Evolutionary conservation across 2,329 filamentous ascomycete species (phyloP).

Genomic region (Leptographium radiaticola): DNA sequence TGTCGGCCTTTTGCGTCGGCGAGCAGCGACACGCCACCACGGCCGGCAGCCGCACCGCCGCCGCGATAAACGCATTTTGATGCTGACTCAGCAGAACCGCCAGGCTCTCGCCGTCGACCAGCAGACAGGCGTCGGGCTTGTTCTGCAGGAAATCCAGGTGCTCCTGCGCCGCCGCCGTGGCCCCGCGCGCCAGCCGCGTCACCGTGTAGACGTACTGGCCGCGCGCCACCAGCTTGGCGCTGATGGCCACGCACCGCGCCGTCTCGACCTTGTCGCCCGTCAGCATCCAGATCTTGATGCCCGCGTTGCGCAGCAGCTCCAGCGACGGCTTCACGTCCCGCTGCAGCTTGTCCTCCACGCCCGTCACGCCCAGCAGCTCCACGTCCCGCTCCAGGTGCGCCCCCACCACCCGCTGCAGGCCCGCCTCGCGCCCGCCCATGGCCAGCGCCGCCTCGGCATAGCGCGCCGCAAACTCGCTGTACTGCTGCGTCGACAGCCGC

Average conservation of each 20-base stretch:
- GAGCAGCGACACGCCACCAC: conserved; percentile 96
- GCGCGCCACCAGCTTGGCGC: conserved; percentile 81
- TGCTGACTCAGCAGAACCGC: conserved; percentile 73
- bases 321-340: conserved; percentile 90
- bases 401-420: conserved; percentile 68
- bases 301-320: conserved; percentile 88
- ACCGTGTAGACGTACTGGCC: conserved; percentile 96
- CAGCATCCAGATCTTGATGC: conserved; percentile 99
- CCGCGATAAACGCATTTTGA: conserved; percentile 70
- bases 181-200: conserved; percentile 64
- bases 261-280: conserved; percentile 98
- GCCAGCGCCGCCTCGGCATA: conserved; percentile 72
- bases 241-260: conserved; percentile 88
- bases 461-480: conserved; percentile 61
- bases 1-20: conserved; percentile 90
- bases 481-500: conserved; percentile 64
- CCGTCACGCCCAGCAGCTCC: conserved; percentile 91
- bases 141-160: conserved; percentile 78
- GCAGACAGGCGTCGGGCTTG: conserved; percentile 74
- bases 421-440: conserved; percentile 65
- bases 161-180: conserved; percentile 68
- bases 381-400: conserved; percentile 77
- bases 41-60: conserved; percentile 76
- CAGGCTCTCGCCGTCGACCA: conserved; percentile 90
- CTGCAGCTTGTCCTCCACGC: conserved; percentile 94